Conservation (phyloP, 108 stramenopile species). For the Cyclotella cryptica region DNA sequence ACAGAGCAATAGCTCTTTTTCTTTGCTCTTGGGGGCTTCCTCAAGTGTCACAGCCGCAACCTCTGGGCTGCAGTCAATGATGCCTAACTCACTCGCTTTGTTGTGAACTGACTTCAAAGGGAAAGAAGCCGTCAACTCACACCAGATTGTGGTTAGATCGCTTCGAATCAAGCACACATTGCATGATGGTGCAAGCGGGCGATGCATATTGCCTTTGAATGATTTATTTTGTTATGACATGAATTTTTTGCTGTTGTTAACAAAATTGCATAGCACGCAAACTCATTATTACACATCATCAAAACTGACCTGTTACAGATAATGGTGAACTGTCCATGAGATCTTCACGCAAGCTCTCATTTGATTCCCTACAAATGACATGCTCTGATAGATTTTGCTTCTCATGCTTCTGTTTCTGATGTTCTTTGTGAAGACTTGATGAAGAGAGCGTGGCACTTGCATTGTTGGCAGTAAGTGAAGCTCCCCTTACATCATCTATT, state of each 20-base stretch:
- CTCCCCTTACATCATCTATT: constrained; percentile 77
- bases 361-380: too few species aligned
- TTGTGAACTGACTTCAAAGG: constrained; percentile 56
- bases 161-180: constrained; percentile 75
- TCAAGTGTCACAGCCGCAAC: too few species aligned
- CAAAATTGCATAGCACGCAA: too few species aligned
- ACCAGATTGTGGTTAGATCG: constrained; percentile 87
- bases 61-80: too few species aligned
- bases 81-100: constrained; percentile 39
- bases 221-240: not conserved
- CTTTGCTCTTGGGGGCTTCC: constrained; percentile 11
- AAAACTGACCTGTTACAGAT: too few species aligned
- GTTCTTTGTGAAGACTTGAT: constrained; percentile 59
- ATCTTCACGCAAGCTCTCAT: too few species aligned
- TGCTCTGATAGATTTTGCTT: not conserved
- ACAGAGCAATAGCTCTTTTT: constrained; percentile 78
- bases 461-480: constrained; percentile 85
- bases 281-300: too few species aligned
- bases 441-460: constrained; percentile 80
- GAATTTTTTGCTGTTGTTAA: too few species aligned
- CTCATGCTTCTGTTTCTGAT: not conserved
- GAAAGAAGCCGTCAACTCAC: constrained; percentile 86
- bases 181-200: constrained; percentile 75
- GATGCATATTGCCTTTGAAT: constrained; percentile 41
- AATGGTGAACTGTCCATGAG: too few species aligned